Evolutionary conservation across 441 rosid species (phyloP).

Genomic region (Erodium trifolium): DNA sequence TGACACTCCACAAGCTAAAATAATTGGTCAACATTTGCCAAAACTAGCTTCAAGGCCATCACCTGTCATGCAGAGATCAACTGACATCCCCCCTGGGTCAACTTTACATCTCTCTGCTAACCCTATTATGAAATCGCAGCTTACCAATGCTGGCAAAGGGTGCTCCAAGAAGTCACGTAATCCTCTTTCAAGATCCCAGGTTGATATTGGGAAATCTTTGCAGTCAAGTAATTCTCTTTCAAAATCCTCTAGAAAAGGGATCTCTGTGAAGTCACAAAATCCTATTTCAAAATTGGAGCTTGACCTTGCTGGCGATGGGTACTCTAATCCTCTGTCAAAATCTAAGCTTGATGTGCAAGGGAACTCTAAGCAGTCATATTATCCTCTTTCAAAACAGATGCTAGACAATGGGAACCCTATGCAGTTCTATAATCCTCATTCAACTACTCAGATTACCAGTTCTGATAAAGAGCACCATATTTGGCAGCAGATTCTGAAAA

Average conservation of each 20-base stretch:
- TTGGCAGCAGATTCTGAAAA: slow-evolving; percentile 10
- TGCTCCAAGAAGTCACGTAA: not conserved
- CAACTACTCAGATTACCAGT: too few relatives aligned
- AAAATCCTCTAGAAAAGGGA: not conserved
- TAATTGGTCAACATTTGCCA: slow-evolving; percentile 6
- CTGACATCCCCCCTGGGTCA: slow-evolving; percentile 8
- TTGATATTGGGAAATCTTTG: not conserved
- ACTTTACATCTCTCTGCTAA: not conserved
- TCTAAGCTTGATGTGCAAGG: not conserved
- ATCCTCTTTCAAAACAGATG: not conserved
- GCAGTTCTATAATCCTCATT: slow-evolving; percentile 1
- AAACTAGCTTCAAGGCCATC: not conserved
- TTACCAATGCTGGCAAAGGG: not conserved
- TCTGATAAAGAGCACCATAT: too few relatives aligned
- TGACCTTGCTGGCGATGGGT: not conserved
- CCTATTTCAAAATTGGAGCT: not conserved
- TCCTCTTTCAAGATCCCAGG: not conserved
- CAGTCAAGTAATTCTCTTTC: not conserved
- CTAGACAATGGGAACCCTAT: not conserved
- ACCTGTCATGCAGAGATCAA: slow-evolving; percentile 8
- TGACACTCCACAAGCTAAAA: slow-evolving; percentile 1
- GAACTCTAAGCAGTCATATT: not conserved
- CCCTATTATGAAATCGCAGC: not conserved
- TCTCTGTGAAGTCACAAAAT: not conserved
- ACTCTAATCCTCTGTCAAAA: not conserved